These are phyloP conservation scores for Candida parachauliodes DNA, from an alignment of 805 yeast genomes.

Conservation along the genomic window DNA sequence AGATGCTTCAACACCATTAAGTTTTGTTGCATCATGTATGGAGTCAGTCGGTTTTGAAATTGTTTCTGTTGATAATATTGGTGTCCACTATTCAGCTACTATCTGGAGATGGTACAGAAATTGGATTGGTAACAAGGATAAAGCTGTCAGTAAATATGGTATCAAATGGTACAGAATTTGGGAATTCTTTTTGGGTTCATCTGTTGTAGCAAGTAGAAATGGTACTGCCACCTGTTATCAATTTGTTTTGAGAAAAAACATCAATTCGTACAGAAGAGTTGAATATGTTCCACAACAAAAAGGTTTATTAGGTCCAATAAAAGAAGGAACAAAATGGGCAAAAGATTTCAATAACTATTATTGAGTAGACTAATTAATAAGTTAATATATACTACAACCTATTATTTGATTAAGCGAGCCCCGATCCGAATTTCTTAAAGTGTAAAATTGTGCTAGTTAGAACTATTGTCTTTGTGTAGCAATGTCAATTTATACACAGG, in stretches of 20 bases:
- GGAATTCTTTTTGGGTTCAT: conserved; percentile 83
- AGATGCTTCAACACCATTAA: conserved; percentile 91
- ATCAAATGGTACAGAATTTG: conserved; percentile 88
- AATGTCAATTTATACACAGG: no score
- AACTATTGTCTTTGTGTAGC: no score
- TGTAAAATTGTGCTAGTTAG: no score
- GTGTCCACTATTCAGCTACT: conserved; percentile 90
- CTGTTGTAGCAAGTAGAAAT: conserved; percentile 85
- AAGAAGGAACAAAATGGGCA: conserved; percentile 57
- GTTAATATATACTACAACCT: not conserved
- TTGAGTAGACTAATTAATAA: not conserved
- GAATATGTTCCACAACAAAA: conserved; percentile 76
- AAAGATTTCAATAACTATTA: conserved; percentile 21
- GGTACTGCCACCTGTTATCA: conserved; percentile 92
- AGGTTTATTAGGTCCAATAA: conserved; percentile 61
- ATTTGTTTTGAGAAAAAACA: conserved; percentile 84
- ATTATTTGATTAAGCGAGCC: not conserved
- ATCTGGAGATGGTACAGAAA: conserved; percentile 93
- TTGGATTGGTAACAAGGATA: conserved; percentile 83
- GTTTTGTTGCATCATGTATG: conserved; percentile 70
- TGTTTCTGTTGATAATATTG: conserved; percentile 79
- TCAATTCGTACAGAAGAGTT: conserved; percentile 79
- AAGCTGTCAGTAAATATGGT: conserved; percentile 77
- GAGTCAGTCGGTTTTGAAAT: conserved; percentile 87
- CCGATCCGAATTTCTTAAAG: conserved; percentile 3